Percentiles rank a stretch among this genome's conserved stretches.
These are phyloP conservation scores for Thalassiosira gravida DNA, from an alignment of 352 stramenopile genomes.

Conservation along the genomic window DNA sequence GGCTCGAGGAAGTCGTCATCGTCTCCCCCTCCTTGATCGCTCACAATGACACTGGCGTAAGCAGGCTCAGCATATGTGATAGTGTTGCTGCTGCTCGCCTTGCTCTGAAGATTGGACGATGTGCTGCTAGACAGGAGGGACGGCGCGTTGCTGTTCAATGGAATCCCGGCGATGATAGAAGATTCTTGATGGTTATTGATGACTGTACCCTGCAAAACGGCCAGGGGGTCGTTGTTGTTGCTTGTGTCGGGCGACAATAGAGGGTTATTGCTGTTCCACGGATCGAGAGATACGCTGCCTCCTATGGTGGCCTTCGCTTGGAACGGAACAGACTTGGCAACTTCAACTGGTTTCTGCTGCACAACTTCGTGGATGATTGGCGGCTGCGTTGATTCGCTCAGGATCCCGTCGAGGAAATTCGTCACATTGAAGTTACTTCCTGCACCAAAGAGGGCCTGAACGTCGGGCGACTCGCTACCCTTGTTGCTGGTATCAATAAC, in stretches of 20 bases:
- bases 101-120: constrained; percentile 37
- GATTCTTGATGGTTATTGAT: constrained; percentile 31
- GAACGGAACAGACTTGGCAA: constrained; percentile 16
- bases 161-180: constrained; percentile 55
- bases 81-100: constrained; percentile 3
- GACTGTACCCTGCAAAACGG: constrained; percentile 20
- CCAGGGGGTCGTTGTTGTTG: constrained; percentile 37
- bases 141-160: constrained; percentile 49
- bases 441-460: constrained; percentile 46
- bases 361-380: constrained; percentile 74
- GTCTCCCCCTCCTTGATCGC: constrained; percentile 34
- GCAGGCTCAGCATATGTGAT: constrained; percentile 32
- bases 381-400: constrained; percentile 61
- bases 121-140: constrained; percentile 36
- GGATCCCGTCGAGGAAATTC: constrained; percentile 82
- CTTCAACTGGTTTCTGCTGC: background rate
- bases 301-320: constrained; percentile 18
- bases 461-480: constrained; percentile 25
- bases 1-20: constrained; percentile 55
- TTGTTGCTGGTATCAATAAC: constrained; percentile 15
- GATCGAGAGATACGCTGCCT: constrained; percentile 50
- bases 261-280: constrained; percentile 48
- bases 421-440: constrained; percentile 81
- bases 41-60: constrained; percentile 45
- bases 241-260: background rate